These are phyloP conservation scores for Basidioascus undulatus DNA, from an alignment of 768 basidiomycete genomes.

Conservation along the genomic window DNA sequence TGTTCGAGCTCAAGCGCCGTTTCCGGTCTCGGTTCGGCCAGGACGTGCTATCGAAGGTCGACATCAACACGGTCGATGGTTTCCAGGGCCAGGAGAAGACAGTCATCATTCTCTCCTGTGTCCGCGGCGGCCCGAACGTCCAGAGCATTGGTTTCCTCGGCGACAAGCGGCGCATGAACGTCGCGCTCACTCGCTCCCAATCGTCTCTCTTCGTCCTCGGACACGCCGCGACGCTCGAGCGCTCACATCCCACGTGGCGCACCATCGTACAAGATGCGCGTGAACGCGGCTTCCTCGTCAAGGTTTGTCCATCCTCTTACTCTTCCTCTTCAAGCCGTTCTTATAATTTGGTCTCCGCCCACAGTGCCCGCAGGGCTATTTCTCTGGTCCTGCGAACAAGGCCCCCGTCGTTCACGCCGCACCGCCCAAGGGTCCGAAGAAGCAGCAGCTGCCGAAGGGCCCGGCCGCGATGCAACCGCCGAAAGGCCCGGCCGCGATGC, in stretches of 20 bases:
- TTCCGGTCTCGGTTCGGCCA: constrained; percentile 51
- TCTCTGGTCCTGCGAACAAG: no score
- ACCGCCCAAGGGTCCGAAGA: no score
- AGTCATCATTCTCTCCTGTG: constrained; percentile 90
- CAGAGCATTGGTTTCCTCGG: constrained; percentile 67
- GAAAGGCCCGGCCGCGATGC: no score
- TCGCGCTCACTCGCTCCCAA: constrained; percentile 20
- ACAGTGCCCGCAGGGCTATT: no score
- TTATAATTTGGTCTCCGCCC: no score
- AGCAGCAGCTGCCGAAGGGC: no score
- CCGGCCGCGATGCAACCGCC: no score
- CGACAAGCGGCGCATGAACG: constrained; percentile 23
- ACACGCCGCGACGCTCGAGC: constrained; percentile 63
- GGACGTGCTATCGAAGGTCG: constrained; percentile 42
- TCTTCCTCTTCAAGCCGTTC: no score
- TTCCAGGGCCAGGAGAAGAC: constrained; percentile 99
- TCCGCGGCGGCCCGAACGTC: constrained; percentile 70
- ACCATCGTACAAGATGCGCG: constrained; percentile 54
- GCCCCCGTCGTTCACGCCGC: no score
- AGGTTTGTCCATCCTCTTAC: constrained; percentile 33
- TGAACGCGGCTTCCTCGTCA: constrained; percentile 33
- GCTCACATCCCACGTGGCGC: constrained; percentile 59
- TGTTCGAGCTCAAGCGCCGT: constrained; percentile 39
- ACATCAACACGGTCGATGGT: constrained; percentile 89
- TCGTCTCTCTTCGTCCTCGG: constrained; percentile 87